Percentiles rank a stretch among this genome's conserved stretches.
phyloP scores from a whole-genome alignment of 1,139 yeast genomes.

The Kodamaea derodonti region DNA sequence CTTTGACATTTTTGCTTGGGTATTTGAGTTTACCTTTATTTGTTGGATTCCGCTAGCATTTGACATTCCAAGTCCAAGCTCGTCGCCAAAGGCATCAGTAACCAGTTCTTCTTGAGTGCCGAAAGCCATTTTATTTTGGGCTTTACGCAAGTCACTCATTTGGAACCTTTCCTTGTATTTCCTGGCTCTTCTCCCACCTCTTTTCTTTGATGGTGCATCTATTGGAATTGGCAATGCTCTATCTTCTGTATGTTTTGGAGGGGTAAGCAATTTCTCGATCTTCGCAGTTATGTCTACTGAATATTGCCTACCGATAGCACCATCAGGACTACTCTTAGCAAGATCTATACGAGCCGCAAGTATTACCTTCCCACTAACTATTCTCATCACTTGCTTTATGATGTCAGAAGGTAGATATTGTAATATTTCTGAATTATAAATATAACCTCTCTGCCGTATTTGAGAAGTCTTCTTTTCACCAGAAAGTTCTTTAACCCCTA shows the following conservation, averaged over 20 bases:
- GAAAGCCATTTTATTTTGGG: constrained; percentile 82
- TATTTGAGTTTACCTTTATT: constrained; percentile 36
- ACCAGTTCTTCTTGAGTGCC: constrained; percentile 68
- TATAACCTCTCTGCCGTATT: constrained; percentile 61
- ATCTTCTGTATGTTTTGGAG: constrained; percentile 66
- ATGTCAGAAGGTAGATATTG: constrained; percentile 54
- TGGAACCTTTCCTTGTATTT: constrained; percentile 79
- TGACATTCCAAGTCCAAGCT: constrained; percentile 78
- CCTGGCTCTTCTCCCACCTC: constrained; percentile 82
- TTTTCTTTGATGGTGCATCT: constrained; percentile 71
- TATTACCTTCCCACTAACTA: constrained; percentile 73
- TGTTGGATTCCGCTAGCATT: constrained; percentile 33
- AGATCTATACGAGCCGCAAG: constrained; percentile 83
- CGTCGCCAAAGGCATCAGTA: constrained; percentile 70
- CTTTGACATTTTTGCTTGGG: constrained; percentile 53
- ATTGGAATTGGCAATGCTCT: constrained; percentile 84
- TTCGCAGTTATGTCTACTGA: constrained; percentile 55
- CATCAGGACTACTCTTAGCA: constrained; percentile 42
- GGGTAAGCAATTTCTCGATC: constrained; percentile 68
- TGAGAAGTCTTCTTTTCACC: constrained; percentile 25
- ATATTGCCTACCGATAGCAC: constrained; percentile 57
- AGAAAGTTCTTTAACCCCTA: constrained; percentile 61
- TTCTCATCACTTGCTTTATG: constrained; percentile 69
- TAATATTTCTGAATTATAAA: constrained; percentile 52
- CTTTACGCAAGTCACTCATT: constrained; percentile 74